Evolutionary conservation across 495 filamentous ascomycete species (phyloP), one percentile per base, ranked within the genome.

Genomic region (Acidomyces sp.): DNA sequence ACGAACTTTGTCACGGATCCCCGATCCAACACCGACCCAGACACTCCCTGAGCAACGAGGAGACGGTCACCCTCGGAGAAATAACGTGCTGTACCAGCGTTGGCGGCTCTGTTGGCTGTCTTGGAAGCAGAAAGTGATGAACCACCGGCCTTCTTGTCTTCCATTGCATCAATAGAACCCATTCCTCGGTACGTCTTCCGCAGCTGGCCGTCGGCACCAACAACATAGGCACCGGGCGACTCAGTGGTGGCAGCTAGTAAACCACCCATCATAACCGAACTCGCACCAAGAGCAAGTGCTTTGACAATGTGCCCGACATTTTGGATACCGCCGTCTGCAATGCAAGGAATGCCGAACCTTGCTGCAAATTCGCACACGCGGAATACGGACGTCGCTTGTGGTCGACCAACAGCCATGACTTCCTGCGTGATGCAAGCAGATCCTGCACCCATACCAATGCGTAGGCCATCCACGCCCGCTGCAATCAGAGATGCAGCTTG

Each of bases 301-400:
- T 99, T 99, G 61, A 96, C 92, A 46, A 99, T 93, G 64, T 99
- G 90, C 40, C 90, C 90, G 45, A 99, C 78, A 59, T 99, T 99
- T 63, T 99, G 92, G 53, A 99, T 78, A 61, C 90, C 90, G 55
- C 90, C 90, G 50, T 99, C 90, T 29, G 90, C 90, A 52, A 99
- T 95, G 66, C 87, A 95, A 18, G 90, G 90, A 45, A 99, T 86
- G 43, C 92, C 90, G 60, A 99, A 99, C 46, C 76, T 76, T 32
- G 80, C 80, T 24, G 90, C 90, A 53, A 96, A 99, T 18, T 68
- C 62, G 45, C 81, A 74, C 49, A 96, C 87, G 55, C 79, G 84
- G 68, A 78, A 85, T 43, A 99, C 87, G 26, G 88, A 74, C 9
- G 83, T 80, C 13, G 90, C 90, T 65, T 99, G 90, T 43, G 90